A percentile compares a stretch with the other conserved stretches of the same genome.
Conservation (phyloP, 306 rosid species). For the Fragaria ananassa region DNA sequence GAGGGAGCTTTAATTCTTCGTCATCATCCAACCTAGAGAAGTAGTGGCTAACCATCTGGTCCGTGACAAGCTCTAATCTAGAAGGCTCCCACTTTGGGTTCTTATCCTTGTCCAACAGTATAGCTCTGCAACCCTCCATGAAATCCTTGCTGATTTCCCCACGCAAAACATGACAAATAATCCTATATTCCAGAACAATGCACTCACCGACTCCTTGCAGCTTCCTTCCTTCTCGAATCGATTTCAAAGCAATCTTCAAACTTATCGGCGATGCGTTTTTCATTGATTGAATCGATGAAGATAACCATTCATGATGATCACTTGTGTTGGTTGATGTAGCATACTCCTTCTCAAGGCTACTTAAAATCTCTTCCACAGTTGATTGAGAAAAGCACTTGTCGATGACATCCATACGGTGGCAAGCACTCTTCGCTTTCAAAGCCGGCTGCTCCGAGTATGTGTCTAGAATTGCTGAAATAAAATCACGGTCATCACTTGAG, state of each 20-base stretch:
- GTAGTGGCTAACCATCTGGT: conserved; percentile 19
- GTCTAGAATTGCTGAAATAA: conserved; percentile 52
- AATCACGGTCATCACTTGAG: conserved; percentile 33
- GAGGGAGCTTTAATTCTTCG: conserved; percentile 37
- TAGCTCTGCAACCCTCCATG: conserved; percentile 85
- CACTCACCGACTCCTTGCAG: conserved; percentile 71
- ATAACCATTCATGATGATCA: conserved; percentile 41
- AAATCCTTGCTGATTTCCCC: conserved; percentile 79
- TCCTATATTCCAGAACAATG: conserved; percentile 67
- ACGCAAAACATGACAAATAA: conserved; percentile 60
- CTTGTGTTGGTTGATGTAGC: background rate
- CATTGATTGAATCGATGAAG: conserved; percentile 50
- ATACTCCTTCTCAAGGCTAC: conserved; percentile 57
- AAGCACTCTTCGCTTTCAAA: conserved; percentile 52
- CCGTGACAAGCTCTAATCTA: conserved; percentile 24
- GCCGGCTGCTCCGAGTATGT: conserved; percentile 48
- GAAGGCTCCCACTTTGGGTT: conserved; percentile 55
- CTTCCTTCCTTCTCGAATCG: conserved; percentile 66
- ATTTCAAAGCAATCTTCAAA: conserved; percentile 69
- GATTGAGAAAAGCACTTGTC: conserved; percentile 69
- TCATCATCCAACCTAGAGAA: conserved; percentile 28
- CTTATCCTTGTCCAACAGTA: conserved; percentile 69
- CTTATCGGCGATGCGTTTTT: conserved; percentile 23
- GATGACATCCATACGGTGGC: conserved; percentile 55
- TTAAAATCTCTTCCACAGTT: conserved; percentile 65